Conservation (phyloP, 1,139 yeast species). For the Yamadazyma atlantica region DNA sequence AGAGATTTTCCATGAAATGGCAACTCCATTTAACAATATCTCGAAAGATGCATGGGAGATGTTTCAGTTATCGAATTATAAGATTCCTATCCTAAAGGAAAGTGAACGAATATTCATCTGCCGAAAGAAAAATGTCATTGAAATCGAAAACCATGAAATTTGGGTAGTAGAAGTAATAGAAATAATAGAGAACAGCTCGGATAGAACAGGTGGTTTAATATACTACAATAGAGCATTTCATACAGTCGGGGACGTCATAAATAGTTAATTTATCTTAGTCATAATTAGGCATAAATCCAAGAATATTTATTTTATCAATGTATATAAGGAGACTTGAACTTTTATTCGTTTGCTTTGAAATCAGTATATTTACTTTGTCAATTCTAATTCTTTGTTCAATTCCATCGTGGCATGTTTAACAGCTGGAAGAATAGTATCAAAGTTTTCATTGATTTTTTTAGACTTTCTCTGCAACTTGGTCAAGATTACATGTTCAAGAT, state of each 20-base stretch:
- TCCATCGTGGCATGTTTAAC: slow-evolving; percentile 23
- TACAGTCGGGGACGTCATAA: slow-evolving; percentile 40
- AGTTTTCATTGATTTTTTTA: slow-evolving; percentile 35
- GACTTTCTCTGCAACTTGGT: slow-evolving; percentile 29
- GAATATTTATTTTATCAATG: background rate
- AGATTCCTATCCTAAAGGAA: slow-evolving; percentile 57
- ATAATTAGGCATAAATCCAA: background rate
- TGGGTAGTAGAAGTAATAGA: slow-evolving; percentile 77
- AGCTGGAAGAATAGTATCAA: slow-evolving; percentile 37
- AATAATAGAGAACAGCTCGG: slow-evolving; percentile 26
- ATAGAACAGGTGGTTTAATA: slow-evolving; percentile 58
- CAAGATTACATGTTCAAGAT: slow-evolving; percentile 23
- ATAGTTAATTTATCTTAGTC: slow-evolving; percentile 9
- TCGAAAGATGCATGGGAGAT: slow-evolving; percentile 29
- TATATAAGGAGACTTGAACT: background rate
- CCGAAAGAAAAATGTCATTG: slow-evolving; percentile 50
- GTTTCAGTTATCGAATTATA: slow-evolving; percentile 10
- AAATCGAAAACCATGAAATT: slow-evolving; percentile 78
- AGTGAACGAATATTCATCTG: slow-evolving; percentile 70
- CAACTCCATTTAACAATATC: slow-evolving; percentile 49
- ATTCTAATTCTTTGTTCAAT: slow-evolving; percentile 12
- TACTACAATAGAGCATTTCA: slow-evolving; percentile 65
- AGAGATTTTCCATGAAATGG: slow-evolving; percentile 45
- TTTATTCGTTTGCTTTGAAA: too few species aligned
- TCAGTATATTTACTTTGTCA: slow-evolving; percentile 1